A percentile compares a stretch with the other conserved stretches of the same genome.
These are phyloP conservation scores for Xylaria sp. DNA, from an alignment of 2,329 filamentous ascomycete genomes.

Conservation along the genomic window DNA sequence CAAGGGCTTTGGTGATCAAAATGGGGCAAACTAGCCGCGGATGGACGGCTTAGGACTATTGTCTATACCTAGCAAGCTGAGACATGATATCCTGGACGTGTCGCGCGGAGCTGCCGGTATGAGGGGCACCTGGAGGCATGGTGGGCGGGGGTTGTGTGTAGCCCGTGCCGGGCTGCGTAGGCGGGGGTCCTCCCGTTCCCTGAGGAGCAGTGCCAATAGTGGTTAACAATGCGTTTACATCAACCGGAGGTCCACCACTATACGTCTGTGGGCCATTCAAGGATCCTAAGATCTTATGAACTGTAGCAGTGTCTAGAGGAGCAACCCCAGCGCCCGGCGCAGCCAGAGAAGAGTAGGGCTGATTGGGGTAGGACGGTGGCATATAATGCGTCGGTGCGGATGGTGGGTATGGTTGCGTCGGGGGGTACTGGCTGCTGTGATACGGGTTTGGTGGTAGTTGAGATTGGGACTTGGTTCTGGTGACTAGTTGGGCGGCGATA, in stretches of 20 bases:
- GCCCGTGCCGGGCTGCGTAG: constrained; percentile 36
- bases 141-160: constrained; percentile 38
- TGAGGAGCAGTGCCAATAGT: constrained; percentile 35
- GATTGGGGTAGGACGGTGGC: constrained; percentile 28
- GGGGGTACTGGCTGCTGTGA: constrained; percentile 39
- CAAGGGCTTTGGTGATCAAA: background rate
- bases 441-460: constrained; percentile 34
- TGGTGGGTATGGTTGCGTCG: constrained; percentile 35
- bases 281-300: constrained; percentile 44
- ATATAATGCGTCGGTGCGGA: constrained; percentile 41
- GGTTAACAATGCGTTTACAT: constrained; percentile 38
- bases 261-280: constrained; percentile 38
- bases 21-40: background rate
- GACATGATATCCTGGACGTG: constrained; percentile 77
- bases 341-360: constrained; percentile 29
- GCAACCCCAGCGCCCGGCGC: constrained; percentile 18
- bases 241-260: constrained; percentile 35
- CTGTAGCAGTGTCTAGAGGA: constrained; percentile 41
- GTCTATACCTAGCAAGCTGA: constrained; percentile 69
- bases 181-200: constrained; percentile 34
- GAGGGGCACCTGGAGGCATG: constrained; percentile 34
- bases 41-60: constrained; percentile 44
- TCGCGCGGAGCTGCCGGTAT: constrained; percentile 51
- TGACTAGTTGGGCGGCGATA: constrained; percentile 80
- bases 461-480: constrained; percentile 65